These are phyloP conservation scores for Corinectria fuckeliana DNA, from an alignment of 2,329 filamentous ascomycete species.

Conservation along the genomic window DNA sequence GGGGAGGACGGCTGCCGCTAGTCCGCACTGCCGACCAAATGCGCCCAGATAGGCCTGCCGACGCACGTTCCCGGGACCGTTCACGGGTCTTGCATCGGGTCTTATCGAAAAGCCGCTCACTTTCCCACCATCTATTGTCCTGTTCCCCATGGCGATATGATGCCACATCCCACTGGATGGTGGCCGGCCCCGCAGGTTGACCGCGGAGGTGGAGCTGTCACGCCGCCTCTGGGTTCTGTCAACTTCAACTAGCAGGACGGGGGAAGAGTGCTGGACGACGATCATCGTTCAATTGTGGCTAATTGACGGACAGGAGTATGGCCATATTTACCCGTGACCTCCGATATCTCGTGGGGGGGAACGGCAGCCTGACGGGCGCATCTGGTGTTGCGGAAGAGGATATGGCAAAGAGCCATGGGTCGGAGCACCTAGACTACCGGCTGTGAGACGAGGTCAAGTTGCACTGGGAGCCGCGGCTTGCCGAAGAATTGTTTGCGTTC, in stretches of 20 bases:
- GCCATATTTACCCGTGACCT: not conserved
- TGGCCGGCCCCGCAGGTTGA: constrained; percentile 9
- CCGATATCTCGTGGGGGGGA: not conserved
- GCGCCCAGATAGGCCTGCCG: not conserved
- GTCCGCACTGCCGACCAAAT: not conserved
- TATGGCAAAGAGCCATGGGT: constrained; percentile 3
- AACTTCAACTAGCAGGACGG: constrained; percentile 4
- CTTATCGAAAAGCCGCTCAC: not conserved
- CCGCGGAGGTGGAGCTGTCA: constrained; percentile 12
- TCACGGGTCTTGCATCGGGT: not conserved
- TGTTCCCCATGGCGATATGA: not conserved
- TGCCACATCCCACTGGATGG: not conserved
- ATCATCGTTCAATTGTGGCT: not conserved
- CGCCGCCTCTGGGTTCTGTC: not conserved
- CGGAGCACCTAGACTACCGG: constrained; percentile 12
- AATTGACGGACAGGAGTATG: not conserved
- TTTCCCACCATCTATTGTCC: not conserved
- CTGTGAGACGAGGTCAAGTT: not conserved
- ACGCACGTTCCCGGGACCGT: not conserved
- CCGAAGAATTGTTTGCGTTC: constrained; percentile 12
- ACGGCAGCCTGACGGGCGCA: not conserved
- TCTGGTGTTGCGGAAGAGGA: constrained; percentile 2
- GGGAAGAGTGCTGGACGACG: not conserved
- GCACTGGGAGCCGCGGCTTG: constrained; percentile 20
- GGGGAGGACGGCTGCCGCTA: not conserved